Evolutionary conservation across 768 basidiomycete genomes (phyloP), one percentile per base, ranked within the genome.

Genomic region (Cytidiella melzeri): DNA sequence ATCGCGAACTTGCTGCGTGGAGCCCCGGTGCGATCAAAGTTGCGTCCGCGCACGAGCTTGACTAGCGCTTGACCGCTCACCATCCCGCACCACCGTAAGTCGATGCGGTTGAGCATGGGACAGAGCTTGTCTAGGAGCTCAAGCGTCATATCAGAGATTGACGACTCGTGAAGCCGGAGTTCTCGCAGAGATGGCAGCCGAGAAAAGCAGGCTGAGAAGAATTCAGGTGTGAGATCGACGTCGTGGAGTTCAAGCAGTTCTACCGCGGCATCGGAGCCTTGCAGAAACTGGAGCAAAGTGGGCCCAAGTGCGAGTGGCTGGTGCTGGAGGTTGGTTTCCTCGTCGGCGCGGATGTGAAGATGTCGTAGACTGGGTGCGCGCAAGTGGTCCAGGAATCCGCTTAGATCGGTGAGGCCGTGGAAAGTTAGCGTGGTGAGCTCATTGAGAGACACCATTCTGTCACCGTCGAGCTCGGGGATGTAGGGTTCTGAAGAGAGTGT

Each of bases 31-130:
- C 15, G 9, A 15, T 15, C 7, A 15, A 34, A 15, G 15, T 34
- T 34, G 30, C 80, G 70, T 48, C 69, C 73, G 43, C 56, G 60
- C 39, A 78, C 79, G 13, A 83, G 62, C 26, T 72, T 64, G 34
- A 77, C 79, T 34, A 83, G 63, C 19, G 74, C 73, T 1, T 58
- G 61, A 18, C 80, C 79, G 24, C 69, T 71, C 5, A 84, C 59
- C 48, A 79, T 72, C 10, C 73, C 70, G 56, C 81, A 83, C 80
- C 79, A 83, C 23, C 79, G 72, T 43, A 83, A 61, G 58, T 83
- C 79, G 44, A 84, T 59, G 41, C 65, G 65, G 38, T 61, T 58
- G 38, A 83, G 72, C 46, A 57, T 61, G 21, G 74, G 80, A 51
- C 79, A 83, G 12, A 71, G 56, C 11, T 70, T 72, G 5, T 47